These are phyloP conservation scores for Diaporthe vaccinii DNA, from an alignment of 2,329 filamentous ascomycete genomes.

Conservation along the genomic window DNA sequence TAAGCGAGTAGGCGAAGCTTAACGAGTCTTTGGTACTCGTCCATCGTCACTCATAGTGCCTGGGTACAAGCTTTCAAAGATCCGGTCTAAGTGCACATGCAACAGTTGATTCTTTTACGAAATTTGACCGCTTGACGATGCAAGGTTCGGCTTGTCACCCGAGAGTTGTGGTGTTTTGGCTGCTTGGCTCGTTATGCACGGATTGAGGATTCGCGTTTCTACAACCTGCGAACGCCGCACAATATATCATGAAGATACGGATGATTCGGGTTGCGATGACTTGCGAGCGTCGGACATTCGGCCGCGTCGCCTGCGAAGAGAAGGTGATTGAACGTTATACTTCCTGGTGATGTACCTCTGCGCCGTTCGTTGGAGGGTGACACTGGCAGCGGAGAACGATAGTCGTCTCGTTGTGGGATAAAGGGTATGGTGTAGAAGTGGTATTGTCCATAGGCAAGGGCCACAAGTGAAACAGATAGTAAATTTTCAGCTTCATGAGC, in stretches of 20 bases:
- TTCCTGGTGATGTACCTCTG: not conserved
- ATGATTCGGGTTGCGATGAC: not conserved
- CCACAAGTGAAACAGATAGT: not conserved
- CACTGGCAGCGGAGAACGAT: not conserved
- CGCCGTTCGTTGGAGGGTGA: not conserved
- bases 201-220: not conserved
- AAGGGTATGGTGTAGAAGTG: not conserved
- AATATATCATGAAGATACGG: not conserved
- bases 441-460: not conserved
- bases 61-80: no score
- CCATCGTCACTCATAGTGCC: no score
- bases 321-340: not conserved
- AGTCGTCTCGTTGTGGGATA: not conserved
- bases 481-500: not conserved
- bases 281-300: not conserved
- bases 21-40: not conserved
- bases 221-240: not conserved
- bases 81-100: no score
- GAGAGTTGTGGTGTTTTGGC: not conserved
- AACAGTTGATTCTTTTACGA: not conserved
- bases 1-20: not conserved
- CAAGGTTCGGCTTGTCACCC: not conserved
- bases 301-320: not conserved
- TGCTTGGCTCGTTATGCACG: not conserved
- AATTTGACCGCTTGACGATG: not conserved